Percentiles rank a stretch among this genome's conserved stretches.
Evolutionary conservation across 257 asterid genomes (phyloP).

Genomic region (Penstemon barbatus): DNA sequence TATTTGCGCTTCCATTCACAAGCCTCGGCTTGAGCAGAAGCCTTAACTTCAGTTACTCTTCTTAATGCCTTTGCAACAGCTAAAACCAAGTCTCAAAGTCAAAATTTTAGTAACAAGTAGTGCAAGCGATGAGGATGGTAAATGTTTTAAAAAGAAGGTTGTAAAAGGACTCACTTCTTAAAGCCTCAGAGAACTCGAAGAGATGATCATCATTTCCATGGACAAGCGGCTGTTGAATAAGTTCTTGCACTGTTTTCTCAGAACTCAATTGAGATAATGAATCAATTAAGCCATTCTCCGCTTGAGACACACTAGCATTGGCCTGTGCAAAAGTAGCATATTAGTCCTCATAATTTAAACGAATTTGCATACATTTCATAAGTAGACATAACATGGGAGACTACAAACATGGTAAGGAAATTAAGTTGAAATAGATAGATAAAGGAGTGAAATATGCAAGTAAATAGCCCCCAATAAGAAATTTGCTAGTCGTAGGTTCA

Average conservation of each 20-base stretch:
- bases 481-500: too few species aligned
- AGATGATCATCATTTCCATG: slow-evolving; percentile 65
- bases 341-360: slow-evolving; percentile 13
- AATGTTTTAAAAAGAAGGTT: neutral
- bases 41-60: slow-evolving; percentile 59
- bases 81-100: slow-evolving; percentile 19
- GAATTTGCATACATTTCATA: too few species aligned
- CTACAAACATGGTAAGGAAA: neutral
- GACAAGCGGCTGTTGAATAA: slow-evolving; percentile 53
- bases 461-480: too few species aligned
- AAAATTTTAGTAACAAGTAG: slow-evolving; percentile 1
- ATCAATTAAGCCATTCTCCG: slow-evolving; percentile 43
- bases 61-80: slow-evolving; percentile 64
- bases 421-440: too few species aligned
- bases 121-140: slow-evolving; percentile 4
- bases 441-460: too few species aligned
- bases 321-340: slow-evolving; percentile 38
- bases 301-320: slow-evolving; percentile 34
- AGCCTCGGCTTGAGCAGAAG: slow-evolving; percentile 71
- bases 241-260: slow-evolving; percentile 49
- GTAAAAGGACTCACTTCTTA: slow-evolving; percentile 44
- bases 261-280: slow-evolving; percentile 42
- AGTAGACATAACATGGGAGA: neutral
- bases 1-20: slow-evolving; percentile 73
- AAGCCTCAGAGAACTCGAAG: slow-evolving; percentile 63